Base-by-base conservation (phyloP, 2,329 filamentous ascomycete genomes). In the Alternaria gansuensis region DNA sequence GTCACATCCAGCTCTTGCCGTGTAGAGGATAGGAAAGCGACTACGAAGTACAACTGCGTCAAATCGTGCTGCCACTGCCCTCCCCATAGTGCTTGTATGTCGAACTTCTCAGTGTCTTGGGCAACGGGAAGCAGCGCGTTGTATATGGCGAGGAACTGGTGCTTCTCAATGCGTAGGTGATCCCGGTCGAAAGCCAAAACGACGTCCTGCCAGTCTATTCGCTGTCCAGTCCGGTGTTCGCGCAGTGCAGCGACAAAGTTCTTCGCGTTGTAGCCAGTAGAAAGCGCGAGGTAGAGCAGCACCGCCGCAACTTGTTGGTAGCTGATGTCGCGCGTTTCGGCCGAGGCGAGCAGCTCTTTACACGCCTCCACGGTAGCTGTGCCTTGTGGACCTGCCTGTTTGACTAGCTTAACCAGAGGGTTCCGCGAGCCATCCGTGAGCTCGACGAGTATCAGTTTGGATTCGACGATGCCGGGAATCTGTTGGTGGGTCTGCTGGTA, bases 1-100 rank as follows among this genome's bases (percentile, higher is more conserved):
- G 88, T 90, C 3, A 92, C 90, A 75, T 98, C 93, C 26, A 97
- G 84, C 69, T 93, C 87, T 28, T 91, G 86, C 0, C 89, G 85
- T 11, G 85, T 86, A 56, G 93, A 85, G 4, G 90, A 91, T 23
- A 94, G 84, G 75, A 94, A 97, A 17, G 93, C 93, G 63, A 90
- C 90, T 53, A 98, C 87, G 75, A 98, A 97, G n/a, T 93, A 96
- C 34, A 99, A 82, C 65, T 98, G 94, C 0, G 95, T 92, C 62
- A 96, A 88, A 13, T 90, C 86, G 66, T 96, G 87, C 62, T 89
- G 87, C 94, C 96, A 99, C 62, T 87, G 70, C 7, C 93, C 93
- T 58, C 93, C 93, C 93, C 95, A 98, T 23, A 99, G 82, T 37
- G 84, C 85, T 75, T 97, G 93, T 43, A 99, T 90, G 73, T 97